Percentiles rank a stretch among this genome's conserved stretches.
phyloP scores from a whole-genome alignment of 176 grass and related monocot genomes.

The Otatea glauca region DNA sequence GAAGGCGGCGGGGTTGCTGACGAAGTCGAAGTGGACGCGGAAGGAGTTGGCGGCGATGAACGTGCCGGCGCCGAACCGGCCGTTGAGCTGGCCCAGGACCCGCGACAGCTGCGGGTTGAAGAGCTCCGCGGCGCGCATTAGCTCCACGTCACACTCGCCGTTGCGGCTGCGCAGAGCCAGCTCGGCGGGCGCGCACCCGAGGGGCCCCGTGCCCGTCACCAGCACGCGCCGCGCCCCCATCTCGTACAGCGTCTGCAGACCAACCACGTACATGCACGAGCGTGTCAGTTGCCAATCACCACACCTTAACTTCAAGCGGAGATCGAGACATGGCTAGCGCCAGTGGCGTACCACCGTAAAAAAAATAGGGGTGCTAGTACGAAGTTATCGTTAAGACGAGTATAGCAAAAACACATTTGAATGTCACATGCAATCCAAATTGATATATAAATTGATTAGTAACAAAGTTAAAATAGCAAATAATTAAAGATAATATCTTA shows the following conservation, averaged over 20 bases:
- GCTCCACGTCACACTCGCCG: slow-evolving; percentile 48
- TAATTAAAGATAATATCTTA: too few species aligned
- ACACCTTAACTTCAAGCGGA: too few species aligned
- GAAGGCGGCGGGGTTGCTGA: slow-evolving; percentile 61
- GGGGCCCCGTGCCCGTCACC: slow-evolving; percentile 88
- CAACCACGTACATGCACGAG: neutral
- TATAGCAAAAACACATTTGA: too few species aligned
- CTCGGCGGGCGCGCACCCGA: slow-evolving; percentile 88
- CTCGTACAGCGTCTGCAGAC: slow-evolving; percentile 60
- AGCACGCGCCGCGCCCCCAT: slow-evolving; percentile 69
- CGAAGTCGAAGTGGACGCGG: slow-evolving; percentile 87
- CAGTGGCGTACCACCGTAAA: too few species aligned
- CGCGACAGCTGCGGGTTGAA: slow-evolving; percentile 85
- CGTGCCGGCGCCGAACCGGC: slow-evolving; percentile 48
- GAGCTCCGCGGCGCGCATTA: slow-evolving; percentile 67
- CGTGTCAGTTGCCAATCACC: neutral
- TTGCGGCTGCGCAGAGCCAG: slow-evolving; percentile 56
- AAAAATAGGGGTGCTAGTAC: too few species aligned
- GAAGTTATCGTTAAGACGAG: too few species aligned
- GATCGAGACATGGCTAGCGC: too few species aligned
- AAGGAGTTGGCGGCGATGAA: slow-evolving; percentile 78
- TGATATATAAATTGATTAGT: too few species aligned
- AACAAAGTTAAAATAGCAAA: too few species aligned
- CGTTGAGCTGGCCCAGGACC: slow-evolving; percentile 62
- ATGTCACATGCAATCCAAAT: too few species aligned